Evolutionary conservation across 1,284 basidiomycete species (phyloP), one percentile per base, ranked within the genome.

Genomic region (Papiliotrema nemorosa): DNA sequence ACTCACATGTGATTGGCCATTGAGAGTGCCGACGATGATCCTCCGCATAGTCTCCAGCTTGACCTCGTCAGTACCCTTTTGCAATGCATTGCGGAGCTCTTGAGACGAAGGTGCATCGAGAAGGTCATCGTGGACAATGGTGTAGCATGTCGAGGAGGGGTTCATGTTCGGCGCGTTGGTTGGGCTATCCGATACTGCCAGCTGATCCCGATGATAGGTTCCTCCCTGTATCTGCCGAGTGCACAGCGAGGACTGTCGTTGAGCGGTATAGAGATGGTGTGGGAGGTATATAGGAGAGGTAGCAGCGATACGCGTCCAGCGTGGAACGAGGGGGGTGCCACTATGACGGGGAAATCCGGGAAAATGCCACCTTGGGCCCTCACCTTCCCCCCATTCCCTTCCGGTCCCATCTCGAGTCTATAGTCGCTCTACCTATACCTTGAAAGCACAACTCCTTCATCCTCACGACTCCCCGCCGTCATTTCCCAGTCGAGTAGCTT

Each of bases 31-130:
- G 53, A 93, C 82, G 64, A 98, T 90, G 77, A 99, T 96, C 77
- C 86, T 87, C 70, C 92, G 84, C 79, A 98, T 85, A 65, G 93
- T 92, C 77, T 98, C 93, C 67, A 97, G 79, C 80, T 97, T 98
- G 78, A 92, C 85, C 64, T 97, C 94, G 76, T 97, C 94, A 21
- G 70, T 69, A 53, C 92, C 93, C 77, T 96, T 97, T 78, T 97
- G 90, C 46, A 98, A 81, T 39, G 84, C 83, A 57, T 84, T 82
- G 54, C 92, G 83, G 50, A 98, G 82, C 64, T 99, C 94, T 62
- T 85, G 81, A 1, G 82, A 81, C 26, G 88, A 84, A n/a, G 87
- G 88, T 18, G 82, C 80, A 73, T 90, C 88, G 45, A 68, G 50
- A 24, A 82, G 79, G 55, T 79, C 82, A 70, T 88, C 87, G 67